phyloP scores from a whole-genome alignment of 768 basidiomycete genomes.

The Serendipita sp. region DNA sequence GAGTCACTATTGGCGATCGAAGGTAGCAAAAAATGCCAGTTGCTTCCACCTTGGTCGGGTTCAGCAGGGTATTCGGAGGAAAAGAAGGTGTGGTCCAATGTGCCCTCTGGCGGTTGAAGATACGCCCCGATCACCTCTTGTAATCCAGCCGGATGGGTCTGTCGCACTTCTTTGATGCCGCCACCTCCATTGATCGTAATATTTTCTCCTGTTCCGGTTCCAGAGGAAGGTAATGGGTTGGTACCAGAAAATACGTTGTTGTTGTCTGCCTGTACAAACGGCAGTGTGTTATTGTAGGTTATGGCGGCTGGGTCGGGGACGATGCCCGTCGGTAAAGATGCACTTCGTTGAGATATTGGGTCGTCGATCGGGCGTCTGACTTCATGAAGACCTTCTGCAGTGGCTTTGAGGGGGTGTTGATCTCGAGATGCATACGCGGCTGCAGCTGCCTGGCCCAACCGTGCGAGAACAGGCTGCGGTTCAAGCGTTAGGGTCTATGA shows the following conservation, averaged over 20 bases:
- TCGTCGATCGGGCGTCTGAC: background rate
- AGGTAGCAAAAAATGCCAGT: background rate
- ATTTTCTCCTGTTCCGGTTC: background rate
- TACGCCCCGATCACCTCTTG: background rate
- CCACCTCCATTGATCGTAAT: background rate
- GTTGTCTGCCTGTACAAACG: too few relatives aligned
- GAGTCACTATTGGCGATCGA: too few relatives aligned
- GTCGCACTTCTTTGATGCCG: too few relatives aligned
- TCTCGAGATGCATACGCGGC: background rate
- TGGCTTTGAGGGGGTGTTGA: background rate
- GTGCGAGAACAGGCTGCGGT: background rate
- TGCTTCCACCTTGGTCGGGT: background rate
- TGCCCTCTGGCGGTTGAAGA: background rate
- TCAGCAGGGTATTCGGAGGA: background rate
- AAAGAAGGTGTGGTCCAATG: background rate
- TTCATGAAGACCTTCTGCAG: background rate
- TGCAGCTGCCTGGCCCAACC: background rate
- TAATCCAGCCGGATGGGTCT: too few relatives aligned
- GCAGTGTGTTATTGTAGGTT: too few relatives aligned
- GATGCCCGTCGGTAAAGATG: too few relatives aligned
- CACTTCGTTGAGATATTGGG: background rate
- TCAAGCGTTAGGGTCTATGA: too few relatives aligned
- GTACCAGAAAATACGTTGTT: too few relatives aligned
- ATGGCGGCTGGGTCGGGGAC: too few relatives aligned
- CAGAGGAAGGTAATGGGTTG: too few relatives aligned